These are phyloP conservation scores for Chaetomium strumarium DNA, from an alignment of 2,329 filamentous ascomycete genomes.

Conservation along the genomic window DNA sequence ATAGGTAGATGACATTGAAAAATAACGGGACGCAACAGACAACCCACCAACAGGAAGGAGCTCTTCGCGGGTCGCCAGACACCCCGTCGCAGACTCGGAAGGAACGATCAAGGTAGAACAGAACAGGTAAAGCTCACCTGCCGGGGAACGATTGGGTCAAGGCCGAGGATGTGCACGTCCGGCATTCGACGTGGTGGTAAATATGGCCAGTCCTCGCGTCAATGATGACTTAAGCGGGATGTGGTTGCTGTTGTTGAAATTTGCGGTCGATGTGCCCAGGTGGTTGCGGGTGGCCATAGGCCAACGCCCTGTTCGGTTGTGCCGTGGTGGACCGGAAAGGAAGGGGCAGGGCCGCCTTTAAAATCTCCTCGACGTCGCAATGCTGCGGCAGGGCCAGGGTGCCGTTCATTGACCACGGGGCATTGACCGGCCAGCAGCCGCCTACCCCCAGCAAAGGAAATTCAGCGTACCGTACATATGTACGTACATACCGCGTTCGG, in stretches of 20 bases:
- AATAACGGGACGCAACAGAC: too few relatives aligned
- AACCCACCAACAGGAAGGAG: too few relatives aligned
- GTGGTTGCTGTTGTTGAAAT: constrained; percentile 5
- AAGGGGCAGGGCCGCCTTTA: constrained; percentile 19
- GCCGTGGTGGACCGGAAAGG: constrained; percentile 12
- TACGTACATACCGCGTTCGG: background rate
- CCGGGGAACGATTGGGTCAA: background rate
- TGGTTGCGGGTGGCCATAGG: constrained; percentile 11
- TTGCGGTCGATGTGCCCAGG: constrained; percentile 12
- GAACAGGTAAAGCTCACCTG: constrained; percentile 5
- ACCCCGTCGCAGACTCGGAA: too few relatives aligned
- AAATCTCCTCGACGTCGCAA: constrained; percentile 21
- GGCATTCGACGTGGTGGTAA: constrained; percentile 7
- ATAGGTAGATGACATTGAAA: too few relatives aligned
- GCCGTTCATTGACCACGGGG: constrained; percentile 9
- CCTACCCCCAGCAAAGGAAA: background rate
- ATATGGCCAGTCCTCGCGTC: constrained; percentile 9
- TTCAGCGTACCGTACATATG: background rate
- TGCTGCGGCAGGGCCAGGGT: constrained; percentile 13
- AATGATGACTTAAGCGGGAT: constrained; percentile 7
- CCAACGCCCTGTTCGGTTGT: constrained; percentile 9
- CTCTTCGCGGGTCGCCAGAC: too few relatives aligned
- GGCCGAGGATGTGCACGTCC: background rate
- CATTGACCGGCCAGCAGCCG: background rate
- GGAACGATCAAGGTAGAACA: background rate